Evolutionary conservation across 441 rosid species (phyloP).

Genomic region (Kokia cookei): DNA sequence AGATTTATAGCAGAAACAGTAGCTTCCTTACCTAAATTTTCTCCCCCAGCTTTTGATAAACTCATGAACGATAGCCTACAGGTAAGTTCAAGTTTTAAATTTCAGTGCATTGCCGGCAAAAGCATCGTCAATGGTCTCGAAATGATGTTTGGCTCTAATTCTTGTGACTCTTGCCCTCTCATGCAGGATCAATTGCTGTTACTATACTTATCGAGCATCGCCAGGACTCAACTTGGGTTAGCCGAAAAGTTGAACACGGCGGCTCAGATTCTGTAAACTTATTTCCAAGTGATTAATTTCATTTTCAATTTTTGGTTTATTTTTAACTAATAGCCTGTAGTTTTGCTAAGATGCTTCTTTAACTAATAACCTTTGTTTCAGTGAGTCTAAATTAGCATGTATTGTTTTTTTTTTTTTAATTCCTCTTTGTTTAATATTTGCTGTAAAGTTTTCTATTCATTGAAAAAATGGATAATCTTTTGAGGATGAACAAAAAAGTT

Average conservation of each 20-base stretch:
- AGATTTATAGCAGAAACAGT: constrained; percentile 64
- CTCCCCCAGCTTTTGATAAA: constrained; percentile 73
- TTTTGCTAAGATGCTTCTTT: neutral
- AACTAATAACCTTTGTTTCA: neutral
- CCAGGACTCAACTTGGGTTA: constrained; percentile 83
- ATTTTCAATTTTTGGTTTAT: no score
- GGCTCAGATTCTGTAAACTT: constrained; percentile 60
- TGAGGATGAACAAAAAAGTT: no score
- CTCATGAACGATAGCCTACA: constrained; percentile 78
- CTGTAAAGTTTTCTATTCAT: neutral
- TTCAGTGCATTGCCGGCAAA: no score
- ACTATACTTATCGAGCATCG: constrained; percentile 80
- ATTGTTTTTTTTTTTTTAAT: neutral
- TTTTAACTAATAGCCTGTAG: neutral
- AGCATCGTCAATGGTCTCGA: neutral
- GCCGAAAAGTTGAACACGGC: constrained; percentile 95
- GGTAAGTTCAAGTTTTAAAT: constrained; percentile 33
- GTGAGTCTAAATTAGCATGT: neutral
- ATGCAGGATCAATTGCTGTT: constrained; percentile 73
- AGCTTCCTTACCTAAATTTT: constrained; percentile 62
- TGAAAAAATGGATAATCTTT: neutral
- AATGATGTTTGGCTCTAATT: neutral
- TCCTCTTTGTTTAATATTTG: neutral
- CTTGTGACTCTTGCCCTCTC: neutral
- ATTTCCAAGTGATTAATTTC: neutral